Evolutionary conservation across 257 asterid species (phyloP).

Genomic region (Oldenlandia corymbosa): DNA sequence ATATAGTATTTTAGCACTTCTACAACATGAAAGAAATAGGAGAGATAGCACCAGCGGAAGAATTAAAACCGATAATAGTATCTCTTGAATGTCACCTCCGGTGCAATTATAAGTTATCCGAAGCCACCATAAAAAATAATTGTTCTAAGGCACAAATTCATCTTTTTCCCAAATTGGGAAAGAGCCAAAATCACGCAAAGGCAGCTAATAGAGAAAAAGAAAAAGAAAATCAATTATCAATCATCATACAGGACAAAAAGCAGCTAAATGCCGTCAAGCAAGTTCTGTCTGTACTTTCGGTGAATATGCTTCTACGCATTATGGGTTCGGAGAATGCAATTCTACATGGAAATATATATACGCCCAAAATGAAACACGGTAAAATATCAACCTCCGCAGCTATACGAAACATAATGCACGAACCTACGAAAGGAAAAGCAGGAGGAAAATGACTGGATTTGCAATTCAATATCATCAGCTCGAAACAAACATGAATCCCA

Average conservation of each 20-base stretch:
- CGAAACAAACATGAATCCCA: neutral
- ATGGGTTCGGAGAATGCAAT: neutral
- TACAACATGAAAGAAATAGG: neutral
- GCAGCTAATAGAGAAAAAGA: too few species aligned
- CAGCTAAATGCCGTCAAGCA: neutral
- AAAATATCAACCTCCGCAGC: neutral
- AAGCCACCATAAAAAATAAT: neutral
- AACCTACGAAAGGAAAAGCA: neutral
- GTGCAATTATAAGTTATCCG: too few species aligned
- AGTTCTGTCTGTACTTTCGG: neutral
- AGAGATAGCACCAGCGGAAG: neutral
- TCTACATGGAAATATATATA: neutral
- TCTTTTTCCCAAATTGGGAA: neutral
- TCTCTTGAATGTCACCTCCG: neutral
- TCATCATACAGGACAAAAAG: too few species aligned
- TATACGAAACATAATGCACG: neutral
- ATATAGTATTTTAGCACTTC: neutral
- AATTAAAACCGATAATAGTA: neutral
- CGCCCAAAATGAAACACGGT: neutral
- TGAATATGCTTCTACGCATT: neutral
- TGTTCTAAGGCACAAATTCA: neutral
- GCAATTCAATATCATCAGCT: neutral
- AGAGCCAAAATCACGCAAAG: neutral
- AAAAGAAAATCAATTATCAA: too few species aligned
- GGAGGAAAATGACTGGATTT: neutral